Conservation (phyloP, 225 moss, liverwort and hornwort species). For the Pleurozium schreberi region DNA sequence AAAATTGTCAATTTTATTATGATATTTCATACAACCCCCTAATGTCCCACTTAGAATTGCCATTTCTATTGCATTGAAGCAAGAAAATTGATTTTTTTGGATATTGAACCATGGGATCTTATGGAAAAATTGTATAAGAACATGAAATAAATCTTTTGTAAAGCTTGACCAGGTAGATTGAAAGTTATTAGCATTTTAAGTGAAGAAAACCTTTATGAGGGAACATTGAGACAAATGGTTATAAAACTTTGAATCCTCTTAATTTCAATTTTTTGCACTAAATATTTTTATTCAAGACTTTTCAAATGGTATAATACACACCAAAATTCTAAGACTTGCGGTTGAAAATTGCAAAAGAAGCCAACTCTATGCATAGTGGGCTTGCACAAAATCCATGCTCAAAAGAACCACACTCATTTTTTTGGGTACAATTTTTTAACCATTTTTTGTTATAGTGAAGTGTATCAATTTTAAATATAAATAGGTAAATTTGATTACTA, state of each 20-base stretch:
- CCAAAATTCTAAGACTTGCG: too few relatives aligned
- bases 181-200: not conserved
- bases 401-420: too few relatives aligned
- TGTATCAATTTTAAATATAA: too few relatives aligned
- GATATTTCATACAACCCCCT: not conserved
- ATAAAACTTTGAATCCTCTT: not conserved
- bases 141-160: too few relatives aligned
- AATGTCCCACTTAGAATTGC: not conserved
- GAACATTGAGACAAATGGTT: not conserved
- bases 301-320: too few relatives aligned
- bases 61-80: not conserved
- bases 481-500: too few relatives aligned
- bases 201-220: not conserved
- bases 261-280: not conserved
- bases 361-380: too few relatives aligned
- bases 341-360: too few relatives aligned
- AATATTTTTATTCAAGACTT: not conserved
- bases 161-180: not conserved
- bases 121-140: not conserved
- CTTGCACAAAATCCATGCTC: too few relatives aligned
- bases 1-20: not conserved
- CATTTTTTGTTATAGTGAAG: too few relatives aligned
- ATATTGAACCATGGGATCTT: not conserved
- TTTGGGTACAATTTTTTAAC: too few relatives aligned
- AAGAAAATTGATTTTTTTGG: too few relatives aligned